Evolutionary conservation across 164 flowering plant species (phyloP), one percentile per base, ranked within the genome.

Genomic region (Brasenia schreberi): DNA sequence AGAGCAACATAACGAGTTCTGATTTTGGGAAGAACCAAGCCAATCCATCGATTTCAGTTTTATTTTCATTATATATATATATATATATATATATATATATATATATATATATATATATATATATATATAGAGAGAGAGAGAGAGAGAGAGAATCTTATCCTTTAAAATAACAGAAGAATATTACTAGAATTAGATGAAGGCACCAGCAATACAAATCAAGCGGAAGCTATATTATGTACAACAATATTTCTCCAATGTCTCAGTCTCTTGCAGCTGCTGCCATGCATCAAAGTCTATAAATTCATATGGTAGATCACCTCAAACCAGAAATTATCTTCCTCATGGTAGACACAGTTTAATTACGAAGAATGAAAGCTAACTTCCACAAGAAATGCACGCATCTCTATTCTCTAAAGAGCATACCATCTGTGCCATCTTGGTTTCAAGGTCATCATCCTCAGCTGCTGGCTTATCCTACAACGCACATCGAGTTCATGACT

Each of bases 341-440:
- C 56, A 0, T 5, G 56, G 56, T 14, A 49, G 56, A 49, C 1
- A 49, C 16, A 49, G 10, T 49, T 9, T 49, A 49, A 9, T 49
- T 33, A 33, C 2, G 39, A 33, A 33, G 39, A 33, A 33, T 33
- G 39, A 33, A 33, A 33, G 56, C 56, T 70, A 93, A 77, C 97
- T 90, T 67, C 98, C 98, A 75, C 97, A 93, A 19, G 98, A 84
- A 80, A 89, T n/a, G 75, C 98, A 93, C 4, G 89, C 98, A 7
- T 89, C 98, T 5, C 87, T 82, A 71, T 93, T 93, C 62, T 84
- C 80, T 6, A 90, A 73, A 14, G 97, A 90, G 69, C 97, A 91
- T 14, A 87, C 92, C 85, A 94, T 75, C 68, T 93, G 91, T 18
- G 96, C 94, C 88, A 85, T 83, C 67, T 85, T 81, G 14, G 84